Evolutionary conservation across 2,329 filamentous ascomycete genomes (phyloP), one percentile per base, ranked within the genome.

Genomic region (Rhynchosporium secalis): DNA sequence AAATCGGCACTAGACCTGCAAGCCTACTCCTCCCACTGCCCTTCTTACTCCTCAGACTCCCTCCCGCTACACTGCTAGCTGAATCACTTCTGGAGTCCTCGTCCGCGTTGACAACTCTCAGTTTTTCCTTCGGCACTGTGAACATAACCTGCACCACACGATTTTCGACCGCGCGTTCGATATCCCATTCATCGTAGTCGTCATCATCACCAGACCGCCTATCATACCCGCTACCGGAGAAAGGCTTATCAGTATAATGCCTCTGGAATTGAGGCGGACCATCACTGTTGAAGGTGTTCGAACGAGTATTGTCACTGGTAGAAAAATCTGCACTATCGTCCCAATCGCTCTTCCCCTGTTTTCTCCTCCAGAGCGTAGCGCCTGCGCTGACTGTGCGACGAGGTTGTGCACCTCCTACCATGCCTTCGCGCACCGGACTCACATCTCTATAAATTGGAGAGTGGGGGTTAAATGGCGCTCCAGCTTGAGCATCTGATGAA

Each of bases 61-160:
- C 79, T 40, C 75, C 75, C 48, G 58, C 49, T n/a, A 48, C 55
- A 20, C 47, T 49, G 20, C 49, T 52, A 9, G 31, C 59, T 6
- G 76, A 74, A 12, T 59, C 57, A 61, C 77, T 78, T 62, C 73
- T 74, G 66, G 80, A 78, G 65, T 74, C 75, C n/a, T 80, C 76
- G 71, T 89, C 89, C 56, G 85, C 88, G 74, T 98, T 98, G 26
- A 97, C 94, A n/a, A 98, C 92, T 31, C 94, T 80, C 66, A 98
- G 77, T 69, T 86, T 86, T 75, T 94, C 89, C 74, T 89, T 92
- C 2, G 95, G 94, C 64, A 97, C 92, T 0, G 94, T 97, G 75
- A 96, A 98, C 85, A 96, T 95, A 72, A 92, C 84, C 75, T 93
- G 90, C 64, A 93, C 89, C 8, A 90, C 79, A 28, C 89, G 78